These are phyloP conservation scores for Pistacia atlantica DNA, from an alignment of 345 rosid species.

Conservation along the genomic window DNA sequence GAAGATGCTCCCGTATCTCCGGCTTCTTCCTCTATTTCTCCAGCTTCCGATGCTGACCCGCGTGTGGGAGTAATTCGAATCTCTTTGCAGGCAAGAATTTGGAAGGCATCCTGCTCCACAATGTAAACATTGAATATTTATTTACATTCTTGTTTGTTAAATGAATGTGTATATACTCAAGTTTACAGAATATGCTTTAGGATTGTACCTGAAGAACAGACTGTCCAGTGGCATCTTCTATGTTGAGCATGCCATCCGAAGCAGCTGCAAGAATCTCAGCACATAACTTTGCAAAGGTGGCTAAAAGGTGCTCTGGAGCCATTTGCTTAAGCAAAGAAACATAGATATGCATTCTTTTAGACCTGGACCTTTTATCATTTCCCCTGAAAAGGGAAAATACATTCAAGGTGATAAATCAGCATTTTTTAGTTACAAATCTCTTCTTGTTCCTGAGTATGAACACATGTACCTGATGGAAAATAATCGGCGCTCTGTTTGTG, in stretches of 20 bases:
- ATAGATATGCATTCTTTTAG: slow-evolving; percentile 88
- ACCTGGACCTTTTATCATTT: slow-evolving; percentile 64
- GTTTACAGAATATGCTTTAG: neutral
- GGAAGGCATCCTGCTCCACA: slow-evolving; percentile 76
- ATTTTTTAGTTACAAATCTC: slow-evolving; percentile 3
- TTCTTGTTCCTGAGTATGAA: slow-evolving; percentile 11
- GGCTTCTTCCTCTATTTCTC: slow-evolving; percentile 62
- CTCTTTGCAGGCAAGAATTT: slow-evolving; percentile 86
- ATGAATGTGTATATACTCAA: neutral
- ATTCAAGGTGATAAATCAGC: slow-evolving; percentile 19
- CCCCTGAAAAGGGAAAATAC: slow-evolving; percentile 56
- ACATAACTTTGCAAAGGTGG: slow-evolving; percentile 95
- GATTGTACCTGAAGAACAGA: slow-evolving; percentile 79
- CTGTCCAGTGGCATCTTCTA: slow-evolving; percentile 73
- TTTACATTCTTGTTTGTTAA: neutral
- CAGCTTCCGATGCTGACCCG: slow-evolving; percentile 55
- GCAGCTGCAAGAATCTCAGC: slow-evolving; percentile 95
- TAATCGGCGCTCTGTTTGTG: slow-evolving; percentile 49
- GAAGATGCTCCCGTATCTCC: slow-evolving; percentile 45
- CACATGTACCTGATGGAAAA: slow-evolving; percentile 68
- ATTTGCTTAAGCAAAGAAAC: slow-evolving; percentile 83
- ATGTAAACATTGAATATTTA: slow-evolving; percentile 4
- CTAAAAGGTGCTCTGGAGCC: slow-evolving; percentile 95
- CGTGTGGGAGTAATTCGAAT: slow-evolving; percentile 61
- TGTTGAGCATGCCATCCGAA: slow-evolving; percentile 82